Evolutionary conservation across 306 rosid genomes (phyloP).

Genomic region (Betula pendula): DNA sequence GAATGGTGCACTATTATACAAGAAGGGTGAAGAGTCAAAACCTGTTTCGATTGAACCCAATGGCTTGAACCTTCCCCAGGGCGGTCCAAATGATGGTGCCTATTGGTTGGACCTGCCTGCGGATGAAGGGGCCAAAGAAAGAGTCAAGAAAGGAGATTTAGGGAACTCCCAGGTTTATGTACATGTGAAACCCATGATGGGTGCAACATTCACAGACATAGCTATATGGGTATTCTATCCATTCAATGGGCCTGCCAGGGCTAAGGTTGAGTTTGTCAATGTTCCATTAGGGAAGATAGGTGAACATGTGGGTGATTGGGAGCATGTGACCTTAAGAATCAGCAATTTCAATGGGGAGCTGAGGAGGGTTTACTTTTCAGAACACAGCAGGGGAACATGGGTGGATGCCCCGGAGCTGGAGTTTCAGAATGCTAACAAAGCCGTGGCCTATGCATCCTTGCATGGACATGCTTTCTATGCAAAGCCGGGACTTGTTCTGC

Average conservation of each 20-base stretch:
- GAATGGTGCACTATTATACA: constrained; percentile 62
- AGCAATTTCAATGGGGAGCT: constrained; percentile 73
- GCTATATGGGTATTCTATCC: constrained; percentile 79
- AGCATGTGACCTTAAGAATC: constrained; percentile 69
- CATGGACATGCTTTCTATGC: constrained; percentile 65
- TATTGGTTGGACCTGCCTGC: constrained; percentile 71
- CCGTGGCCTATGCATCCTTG: constrained; percentile 58
- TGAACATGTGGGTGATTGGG: constrained; percentile 82
- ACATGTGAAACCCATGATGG: constrained; percentile 72
- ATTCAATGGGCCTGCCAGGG: constrained; percentile 68
- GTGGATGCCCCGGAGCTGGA: constrained; percentile 57
- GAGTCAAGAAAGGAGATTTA: constrained; percentile 58
- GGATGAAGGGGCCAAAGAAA: constrained; percentile 38
- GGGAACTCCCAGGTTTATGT: constrained; percentile 40
- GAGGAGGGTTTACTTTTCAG: constrained; percentile 52
- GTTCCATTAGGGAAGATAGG: constrained; percentile 59
- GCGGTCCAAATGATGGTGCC: constrained; percentile 48
- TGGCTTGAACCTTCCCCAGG: constrained; percentile 69
- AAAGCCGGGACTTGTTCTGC: constrained; percentile 60
- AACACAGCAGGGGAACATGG: constrained; percentile 77
- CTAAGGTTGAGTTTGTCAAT: constrained; percentile 42
- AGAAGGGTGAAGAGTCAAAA: constrained; percentile 40
- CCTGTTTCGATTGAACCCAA: constrained; percentile 45
- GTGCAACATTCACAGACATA: constrained; percentile 68
- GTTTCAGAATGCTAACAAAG: constrained; percentile 46